phyloP scores from a whole-genome alignment of 108 stramenopile genomes.

The Seminavis robusta region DNA sequence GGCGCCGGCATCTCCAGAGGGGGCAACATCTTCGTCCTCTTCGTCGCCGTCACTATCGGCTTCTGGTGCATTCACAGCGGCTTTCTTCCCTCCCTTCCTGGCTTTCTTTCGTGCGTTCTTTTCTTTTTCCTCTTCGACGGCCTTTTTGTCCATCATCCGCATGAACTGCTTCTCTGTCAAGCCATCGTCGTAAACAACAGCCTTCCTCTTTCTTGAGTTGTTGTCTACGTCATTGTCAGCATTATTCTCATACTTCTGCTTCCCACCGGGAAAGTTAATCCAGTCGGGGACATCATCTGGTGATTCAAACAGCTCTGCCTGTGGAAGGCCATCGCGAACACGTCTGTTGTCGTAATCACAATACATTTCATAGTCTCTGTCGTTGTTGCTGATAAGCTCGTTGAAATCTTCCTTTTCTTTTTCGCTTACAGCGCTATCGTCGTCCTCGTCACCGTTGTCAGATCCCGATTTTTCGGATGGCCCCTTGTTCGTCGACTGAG shows the following conservation, averaged over 20 bases:
- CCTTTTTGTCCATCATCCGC: conserved; percentile 84
- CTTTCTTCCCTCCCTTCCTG: conserved; percentile 32
- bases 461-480: conserved; percentile 28
- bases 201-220: conserved; percentile 55
- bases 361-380: conserved; percentile 87
- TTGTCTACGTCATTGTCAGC: conserved; percentile 16
- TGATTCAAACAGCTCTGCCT: conserved; percentile 37
- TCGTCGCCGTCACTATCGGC: conserved; percentile 11
- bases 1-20: too few relatives aligned
- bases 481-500: conserved; percentile 18
- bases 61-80: conserved; percentile 21
- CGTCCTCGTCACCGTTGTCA: conserved; percentile 60
- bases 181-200: conserved; percentile 88
- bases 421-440: conserved; percentile 33
- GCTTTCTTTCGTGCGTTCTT: conserved; percentile 39
- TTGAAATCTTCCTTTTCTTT: conserved; percentile 62
- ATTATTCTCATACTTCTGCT: conserved; percentile 28
- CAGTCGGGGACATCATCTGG: conserved; percentile 77
- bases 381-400: conserved; percentile 90
- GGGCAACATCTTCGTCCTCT: conserved; percentile 5
- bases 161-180: conserved; percentile 92
- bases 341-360: conserved; percentile 61
- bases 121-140: conserved; percentile 25
- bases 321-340: conserved; percentile 7
- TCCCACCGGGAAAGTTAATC: conserved; percentile 54